Conservation (phyloP, 257 asterid species). For the Solanum sparsipilum region DNA sequence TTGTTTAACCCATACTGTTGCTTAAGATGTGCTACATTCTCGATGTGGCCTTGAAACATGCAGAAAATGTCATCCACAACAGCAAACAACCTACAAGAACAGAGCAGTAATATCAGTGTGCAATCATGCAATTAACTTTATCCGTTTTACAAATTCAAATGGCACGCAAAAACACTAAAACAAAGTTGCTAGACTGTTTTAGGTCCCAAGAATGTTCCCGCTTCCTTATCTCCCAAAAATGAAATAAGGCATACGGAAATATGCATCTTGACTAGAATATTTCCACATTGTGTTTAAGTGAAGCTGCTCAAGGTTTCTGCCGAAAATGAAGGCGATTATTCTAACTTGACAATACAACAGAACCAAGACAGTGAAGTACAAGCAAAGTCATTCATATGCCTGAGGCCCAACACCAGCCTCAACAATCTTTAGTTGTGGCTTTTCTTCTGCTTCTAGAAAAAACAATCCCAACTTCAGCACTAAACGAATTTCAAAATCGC, state of each 20-base stretch:
- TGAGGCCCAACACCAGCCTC: background rate
- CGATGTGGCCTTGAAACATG: slow-evolving; percentile 87
- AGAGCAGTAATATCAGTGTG: background rate
- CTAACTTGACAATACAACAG: background rate
- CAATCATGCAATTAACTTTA: background rate
- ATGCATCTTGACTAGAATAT: background rate
- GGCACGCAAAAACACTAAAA: background rate
- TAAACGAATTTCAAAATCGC: background rate
- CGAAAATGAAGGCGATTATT: background rate
- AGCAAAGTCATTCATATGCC: background rate
- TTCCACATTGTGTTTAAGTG: background rate
- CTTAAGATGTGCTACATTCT: slow-evolving; percentile 80
- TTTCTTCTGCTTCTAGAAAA: background rate
- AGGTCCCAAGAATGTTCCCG: background rate
- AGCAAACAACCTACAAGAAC: slow-evolving; percentile 48
- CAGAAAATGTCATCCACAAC: slow-evolving; percentile 91
- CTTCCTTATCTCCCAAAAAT: background rate
- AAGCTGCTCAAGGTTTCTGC: background rate
- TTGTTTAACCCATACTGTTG: slow-evolving; percentile 90
- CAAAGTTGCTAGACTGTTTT: background rate
- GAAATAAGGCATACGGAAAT: background rate
- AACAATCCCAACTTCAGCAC: background rate
- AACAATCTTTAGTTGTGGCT: background rate
- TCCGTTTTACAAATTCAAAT: background rate
- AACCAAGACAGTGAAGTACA: background rate